A percentile compares a stretch with the other conserved stretches of the same genome.
phyloP scores from a whole-genome alignment of 116 monocot genomes.

The Cymodocea nodosa region DNA sequence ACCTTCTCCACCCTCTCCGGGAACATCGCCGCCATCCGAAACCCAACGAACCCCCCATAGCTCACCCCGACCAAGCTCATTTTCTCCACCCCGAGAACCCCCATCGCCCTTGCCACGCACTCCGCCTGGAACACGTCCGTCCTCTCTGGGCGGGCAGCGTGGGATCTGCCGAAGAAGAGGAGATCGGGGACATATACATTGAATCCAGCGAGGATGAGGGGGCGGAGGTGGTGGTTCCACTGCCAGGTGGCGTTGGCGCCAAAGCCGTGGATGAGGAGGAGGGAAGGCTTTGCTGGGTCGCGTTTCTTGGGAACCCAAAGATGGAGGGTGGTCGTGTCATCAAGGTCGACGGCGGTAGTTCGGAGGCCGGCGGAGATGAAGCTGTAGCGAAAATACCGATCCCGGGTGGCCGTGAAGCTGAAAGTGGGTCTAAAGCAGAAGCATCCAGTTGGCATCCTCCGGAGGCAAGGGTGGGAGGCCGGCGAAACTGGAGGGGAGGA shows the following conservation, averaged over 20 bases:
- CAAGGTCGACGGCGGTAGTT: slow-evolving; percentile 9
- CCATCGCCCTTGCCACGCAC: slow-evolving; percentile 48
- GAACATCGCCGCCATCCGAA: slow-evolving; percentile 60
- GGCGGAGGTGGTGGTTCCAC: slow-evolving; percentile 33
- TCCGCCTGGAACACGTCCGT: slow-evolving; percentile 74
- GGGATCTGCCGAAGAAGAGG: slow-evolving; percentile 71
- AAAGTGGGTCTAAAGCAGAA: slow-evolving; percentile 9
- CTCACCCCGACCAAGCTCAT: slow-evolving; percentile 65
- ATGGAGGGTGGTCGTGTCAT: slow-evolving; percentile 26
- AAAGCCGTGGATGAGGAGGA: slow-evolving; percentile 68
- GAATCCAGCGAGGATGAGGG: slow-evolving; percentile 42
- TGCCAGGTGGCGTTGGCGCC: slow-evolving; percentile 76
- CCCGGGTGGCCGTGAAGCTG: slow-evolving; percentile 43
- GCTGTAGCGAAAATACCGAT: slow-evolving; percentile 32
- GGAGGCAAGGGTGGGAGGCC: no score
- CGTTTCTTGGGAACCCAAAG: slow-evolving; percentile 38
- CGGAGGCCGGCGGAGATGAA: slow-evolving; percentile 47
- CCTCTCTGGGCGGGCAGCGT: slow-evolving; percentile 37
- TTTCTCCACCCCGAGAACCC: slow-evolving; percentile 30
- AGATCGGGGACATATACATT: slow-evolving; percentile 71
- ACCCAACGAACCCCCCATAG: slow-evolving; percentile 91
- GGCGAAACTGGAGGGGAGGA: no score
- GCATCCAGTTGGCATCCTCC: no score
- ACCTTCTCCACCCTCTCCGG: slow-evolving; percentile 52
- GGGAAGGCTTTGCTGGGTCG: slow-evolving; percentile 17